Evolutionary conservation across 2,329 filamentous ascomycete species (phyloP), one percentile per base, ranked within the genome.

Genomic region (Chaetothyriales sp.): DNA sequence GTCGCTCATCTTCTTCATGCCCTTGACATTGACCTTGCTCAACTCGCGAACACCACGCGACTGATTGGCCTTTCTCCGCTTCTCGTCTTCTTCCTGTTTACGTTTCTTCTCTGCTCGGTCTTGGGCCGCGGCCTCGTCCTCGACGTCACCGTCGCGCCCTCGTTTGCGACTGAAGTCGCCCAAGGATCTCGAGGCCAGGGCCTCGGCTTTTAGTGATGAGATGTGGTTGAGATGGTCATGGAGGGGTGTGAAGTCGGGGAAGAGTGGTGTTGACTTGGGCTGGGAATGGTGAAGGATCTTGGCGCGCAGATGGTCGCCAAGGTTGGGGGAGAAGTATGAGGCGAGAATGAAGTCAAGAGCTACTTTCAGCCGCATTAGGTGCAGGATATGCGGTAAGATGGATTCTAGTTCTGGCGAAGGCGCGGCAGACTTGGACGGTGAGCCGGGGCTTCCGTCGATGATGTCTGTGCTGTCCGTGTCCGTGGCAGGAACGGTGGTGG

Each of bases 1-100:
- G 56, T 83, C 79, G 65, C 86, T 95, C 78, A 98, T 78, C 73
- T 97, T 98, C 77, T 86, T 92, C 92, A 98, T 98, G 1, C 92
- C 92, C 19, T 71, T 80, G 0, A 85, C 89, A 69, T 97, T 86
- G 47, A 89, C 90, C 71, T 97, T 98, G 66, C 85, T 85, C 63
- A 98, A 66, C 47, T 89, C 78, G 64, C 82, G 83, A 1, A 95
- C 80, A 0, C 81, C 89, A 25, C 81, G 76, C 56, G 85, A 92
- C 69, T 86, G 78, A 20, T 73, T 74, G 2, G 78, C 80, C 70
- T 94, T 89, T 69, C 83, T 89, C 66, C 80, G 83, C 70, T 83
- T 85, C 54, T 95, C 89, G 54, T 95, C 89, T 56, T 95, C 90
- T 48, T 95, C 89, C 69, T 84, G 81, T 66, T 83, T 89, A 44